phyloP scores from a whole-genome alignment of 1,139 yeast genomes.

The Suhomyces bokatorum region DNA sequence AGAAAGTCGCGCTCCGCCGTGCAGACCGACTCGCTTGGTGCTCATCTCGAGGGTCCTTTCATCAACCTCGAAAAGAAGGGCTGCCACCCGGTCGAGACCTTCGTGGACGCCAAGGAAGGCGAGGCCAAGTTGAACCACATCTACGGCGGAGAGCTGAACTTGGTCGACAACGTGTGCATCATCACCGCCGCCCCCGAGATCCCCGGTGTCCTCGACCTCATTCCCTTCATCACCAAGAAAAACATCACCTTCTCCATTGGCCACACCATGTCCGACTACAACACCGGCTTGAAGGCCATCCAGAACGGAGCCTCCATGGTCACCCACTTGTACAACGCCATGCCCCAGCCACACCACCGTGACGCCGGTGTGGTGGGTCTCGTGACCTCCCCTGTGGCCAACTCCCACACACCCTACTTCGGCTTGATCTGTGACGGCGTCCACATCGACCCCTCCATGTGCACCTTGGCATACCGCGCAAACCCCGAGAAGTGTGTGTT shows the following conservation, averaged over 20 bases:
- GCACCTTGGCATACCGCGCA: slow-evolving; percentile 53
- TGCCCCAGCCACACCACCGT: slow-evolving; percentile 68
- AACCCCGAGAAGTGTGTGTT: slow-evolving; percentile 57
- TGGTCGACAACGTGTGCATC: slow-evolving; percentile 47
- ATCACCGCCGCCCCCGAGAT: slow-evolving; percentile 67
- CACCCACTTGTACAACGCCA: slow-evolving; percentile 66
- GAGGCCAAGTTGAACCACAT: slow-evolving; percentile 38
- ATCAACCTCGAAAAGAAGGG: slow-evolving; percentile 58
- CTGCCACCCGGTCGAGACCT: slow-evolving; percentile 61
- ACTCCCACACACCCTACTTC: slow-evolving; percentile 45
- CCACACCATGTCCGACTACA: slow-evolving; percentile 54
- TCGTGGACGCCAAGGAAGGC: slow-evolving; percentile 48
- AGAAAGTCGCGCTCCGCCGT: slow-evolving; percentile 34
- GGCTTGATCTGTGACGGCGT: slow-evolving; percentile 65
- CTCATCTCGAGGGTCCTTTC: slow-evolving; percentile 69
- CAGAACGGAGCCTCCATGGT: slow-evolving; percentile 58
- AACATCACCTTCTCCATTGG: slow-evolving; percentile 55
- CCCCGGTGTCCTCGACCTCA: slow-evolving; percentile 52
- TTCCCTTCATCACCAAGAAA: slow-evolving; percentile 39
- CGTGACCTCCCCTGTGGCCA: slow-evolving; percentile 41
- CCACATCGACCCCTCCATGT: slow-evolving; percentile 62
- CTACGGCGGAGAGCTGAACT: slow-evolving; percentile 47
- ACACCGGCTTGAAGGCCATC: slow-evolving; percentile 51
- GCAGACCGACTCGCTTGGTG: slow-evolving; percentile 58
- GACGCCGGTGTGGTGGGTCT: slow-evolving; percentile 62